A percentile compares a stretch with the other conserved stretches of the same genome.
Conservation (phyloP, 495 filamentous ascomycete genomes). For the Neurospora sublineolata region DNA sequence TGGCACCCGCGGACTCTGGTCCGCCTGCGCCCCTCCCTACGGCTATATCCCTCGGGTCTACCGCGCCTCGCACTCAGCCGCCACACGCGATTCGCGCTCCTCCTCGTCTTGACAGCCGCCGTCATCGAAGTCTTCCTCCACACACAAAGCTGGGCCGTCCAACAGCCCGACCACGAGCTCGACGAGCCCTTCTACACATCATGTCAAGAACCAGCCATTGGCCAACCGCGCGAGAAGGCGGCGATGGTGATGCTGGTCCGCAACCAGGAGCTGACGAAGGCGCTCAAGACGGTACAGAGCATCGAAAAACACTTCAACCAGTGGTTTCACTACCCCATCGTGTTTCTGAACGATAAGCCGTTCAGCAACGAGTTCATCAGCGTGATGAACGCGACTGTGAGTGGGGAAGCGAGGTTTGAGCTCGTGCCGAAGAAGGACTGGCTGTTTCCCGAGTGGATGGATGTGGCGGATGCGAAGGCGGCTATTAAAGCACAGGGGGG, state of each 20-base stretch:
- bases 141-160: conserved; percentile 15
- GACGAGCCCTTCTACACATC: conserved; percentile 32
- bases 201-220: conserved; percentile 30
- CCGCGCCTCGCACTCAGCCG: neutral
- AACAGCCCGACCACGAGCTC: conserved; percentile 22
- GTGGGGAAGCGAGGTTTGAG: conserved; percentile 67
- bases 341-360: conserved; percentile 86
- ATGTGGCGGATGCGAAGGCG: conserved; percentile 66
- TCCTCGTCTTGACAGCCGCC: conserved; percentile 9
- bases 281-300: conserved; percentile 82
- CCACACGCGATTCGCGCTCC: neutral
- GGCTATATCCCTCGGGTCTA: neutral
- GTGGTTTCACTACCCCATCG: conserved; percentile 94
- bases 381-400: conserved; percentile 68
- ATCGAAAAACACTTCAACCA: conserved; percentile 95
- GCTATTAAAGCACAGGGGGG: conserved; percentile 78
- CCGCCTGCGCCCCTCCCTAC: neutral
- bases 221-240: conserved; percentile 63
- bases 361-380: conserved; percentile 82
- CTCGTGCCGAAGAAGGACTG: conserved; percentile 72
- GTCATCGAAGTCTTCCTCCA: conserved; percentile 24
- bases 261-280: conserved; percentile 81
- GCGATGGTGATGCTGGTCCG: conserved; percentile 88
- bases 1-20: neutral
- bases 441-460: conserved; percentile 85